Percentiles rank a stretch among this genome's conserved stretches.
Conservation (phyloP, 306 rosid species). For the Erythrophleum fordii region DNA sequence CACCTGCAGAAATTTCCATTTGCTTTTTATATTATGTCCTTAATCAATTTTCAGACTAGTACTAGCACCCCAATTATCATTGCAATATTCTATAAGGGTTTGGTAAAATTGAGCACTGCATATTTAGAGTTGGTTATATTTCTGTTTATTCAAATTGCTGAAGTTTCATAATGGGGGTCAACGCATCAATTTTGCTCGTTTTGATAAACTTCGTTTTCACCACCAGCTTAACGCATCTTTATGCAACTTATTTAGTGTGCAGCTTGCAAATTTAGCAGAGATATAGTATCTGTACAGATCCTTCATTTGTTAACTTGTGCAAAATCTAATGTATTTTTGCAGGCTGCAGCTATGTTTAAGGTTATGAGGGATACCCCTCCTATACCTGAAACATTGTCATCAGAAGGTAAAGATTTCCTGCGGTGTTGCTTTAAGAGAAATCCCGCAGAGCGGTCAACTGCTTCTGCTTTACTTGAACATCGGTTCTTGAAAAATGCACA, state of each 20-base stretch:
- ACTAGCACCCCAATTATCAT: neutral
- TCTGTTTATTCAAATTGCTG: neutral
- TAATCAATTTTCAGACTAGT: neutral
- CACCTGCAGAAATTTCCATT: neutral
- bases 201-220: conserved; percentile 12
- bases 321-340: conserved; percentile 42
- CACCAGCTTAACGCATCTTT: conserved; percentile 17
- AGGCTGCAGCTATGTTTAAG: conserved; percentile 99
- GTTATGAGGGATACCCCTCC: conserved; percentile 85
- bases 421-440: conserved; percentile 88
- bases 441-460: conserved; percentile 88
- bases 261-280: conserved; percentile 23
- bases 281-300: neutral
- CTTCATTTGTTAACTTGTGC: conserved; percentile 36
- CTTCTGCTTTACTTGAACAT: conserved; percentile 77
- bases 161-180: conserved; percentile 10
- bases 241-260: conserved; percentile 15
- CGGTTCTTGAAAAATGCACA: conserved; percentile 68
- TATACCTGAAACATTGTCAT: conserved; percentile 82
- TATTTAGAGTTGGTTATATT: conserved; percentile 16
- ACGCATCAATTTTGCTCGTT: conserved; percentile 10
- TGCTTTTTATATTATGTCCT: conserved; percentile 1
- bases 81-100: neutral
- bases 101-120: conserved; percentile 1
- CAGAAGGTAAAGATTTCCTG: conserved; percentile 84